Evolutionary conservation across 768 basidiomycete species (phyloP).

Genomic region (Trametes sanguinea): DNA sequence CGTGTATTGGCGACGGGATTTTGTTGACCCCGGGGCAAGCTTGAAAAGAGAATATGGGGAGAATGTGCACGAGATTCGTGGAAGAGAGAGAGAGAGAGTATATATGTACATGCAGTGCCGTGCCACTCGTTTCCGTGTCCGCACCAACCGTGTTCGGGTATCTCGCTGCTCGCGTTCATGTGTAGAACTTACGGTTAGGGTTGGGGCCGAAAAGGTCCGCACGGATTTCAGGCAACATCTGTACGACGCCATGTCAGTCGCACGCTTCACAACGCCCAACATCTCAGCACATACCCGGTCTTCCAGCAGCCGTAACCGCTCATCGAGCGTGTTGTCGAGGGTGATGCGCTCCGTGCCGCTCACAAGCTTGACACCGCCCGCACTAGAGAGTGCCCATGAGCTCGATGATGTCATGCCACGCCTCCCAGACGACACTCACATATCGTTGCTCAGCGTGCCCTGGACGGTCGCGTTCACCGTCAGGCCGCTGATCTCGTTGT

Average conservation of each 20-base stretch:
- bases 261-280: background rate
- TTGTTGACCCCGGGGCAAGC: too few species aligned
- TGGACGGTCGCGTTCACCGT: slow-evolving; percentile 61
- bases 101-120: slow-evolving; percentile 17
- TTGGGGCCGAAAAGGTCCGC: slow-evolving; percentile 87
- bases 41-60: background rate
- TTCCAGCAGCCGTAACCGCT: slow-evolving; percentile 85
- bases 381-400: slow-evolving; percentile 42
- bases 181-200: slow-evolving; percentile 90
- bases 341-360: slow-evolving; percentile 78
- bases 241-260: background rate
- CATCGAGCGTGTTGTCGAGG: slow-evolving; percentile 93
- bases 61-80: background rate
- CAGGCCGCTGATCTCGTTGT: slow-evolving; percentile 77
- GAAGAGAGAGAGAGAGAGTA: background rate
- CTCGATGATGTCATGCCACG: slow-evolving; percentile 5
- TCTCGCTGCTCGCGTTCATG: slow-evolving; percentile 38
- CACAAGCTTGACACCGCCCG: slow-evolving; percentile 82
- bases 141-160: slow-evolving; percentile 11
- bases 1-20: too few species aligned
- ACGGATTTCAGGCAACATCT: slow-evolving; percentile 98
- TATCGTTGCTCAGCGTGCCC: slow-evolving; percentile 62
- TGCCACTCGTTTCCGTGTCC: slow-evolving; percentile 15
- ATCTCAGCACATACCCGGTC: slow-evolving; percentile 63
- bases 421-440: slow-evolving; percentile 44